Percentiles rank a stretch among this genome's conserved stretches.
phyloP scores from a whole-genome alignment of 139 green algal species.

The Nannochloris sp. region DNA sequence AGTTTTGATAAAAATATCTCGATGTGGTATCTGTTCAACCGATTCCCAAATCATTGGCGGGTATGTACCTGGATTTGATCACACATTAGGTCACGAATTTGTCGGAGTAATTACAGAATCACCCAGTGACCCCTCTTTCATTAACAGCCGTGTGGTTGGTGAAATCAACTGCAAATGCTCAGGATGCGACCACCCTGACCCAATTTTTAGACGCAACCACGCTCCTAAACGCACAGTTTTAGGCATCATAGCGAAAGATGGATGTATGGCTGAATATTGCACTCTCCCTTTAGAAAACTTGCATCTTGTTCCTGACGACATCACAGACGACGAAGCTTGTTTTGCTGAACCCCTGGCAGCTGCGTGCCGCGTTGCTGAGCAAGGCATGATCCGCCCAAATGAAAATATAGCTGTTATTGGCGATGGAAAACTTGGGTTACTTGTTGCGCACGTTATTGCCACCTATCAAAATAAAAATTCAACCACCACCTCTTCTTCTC shows the following conservation, averaged over 20 bases:
- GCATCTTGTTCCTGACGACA: slow-evolving; percentile 41
- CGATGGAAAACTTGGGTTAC: slow-evolving; percentile 58
- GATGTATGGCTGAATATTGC: slow-evolving; percentile 49
- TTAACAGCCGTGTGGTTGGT: slow-evolving; percentile 46
- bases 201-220: slow-evolving; percentile 55
- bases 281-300: slow-evolving; percentile 52
- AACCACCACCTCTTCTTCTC: not conserved
- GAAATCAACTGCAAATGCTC: slow-evolving; percentile 66
- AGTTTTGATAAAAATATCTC: slow-evolving; percentile 4
- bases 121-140: slow-evolving; percentile 4
- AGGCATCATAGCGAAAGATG: slow-evolving; percentile 67
- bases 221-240: slow-evolving; percentile 46
- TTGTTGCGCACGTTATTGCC: slow-evolving; percentile 2
- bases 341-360: slow-evolving; percentile 72
- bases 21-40: slow-evolving; percentile 8
- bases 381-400: slow-evolving; percentile 24
- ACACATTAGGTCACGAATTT: slow-evolving; percentile 69
- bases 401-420: slow-evolving; percentile 39
- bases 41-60: slow-evolving; percentile 65
- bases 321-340: slow-evolving; percentile 47
- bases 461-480: too few species aligned
- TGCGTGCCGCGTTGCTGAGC: slow-evolving; percentile 60
- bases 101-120: slow-evolving; percentile 39
- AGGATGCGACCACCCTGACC: slow-evolving; percentile 31
- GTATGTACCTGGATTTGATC: slow-evolving; percentile 59